Evolutionary conservation across 1,139 yeast genomes (phyloP).

Genomic region (Meyerozyma carpophila): DNA sequence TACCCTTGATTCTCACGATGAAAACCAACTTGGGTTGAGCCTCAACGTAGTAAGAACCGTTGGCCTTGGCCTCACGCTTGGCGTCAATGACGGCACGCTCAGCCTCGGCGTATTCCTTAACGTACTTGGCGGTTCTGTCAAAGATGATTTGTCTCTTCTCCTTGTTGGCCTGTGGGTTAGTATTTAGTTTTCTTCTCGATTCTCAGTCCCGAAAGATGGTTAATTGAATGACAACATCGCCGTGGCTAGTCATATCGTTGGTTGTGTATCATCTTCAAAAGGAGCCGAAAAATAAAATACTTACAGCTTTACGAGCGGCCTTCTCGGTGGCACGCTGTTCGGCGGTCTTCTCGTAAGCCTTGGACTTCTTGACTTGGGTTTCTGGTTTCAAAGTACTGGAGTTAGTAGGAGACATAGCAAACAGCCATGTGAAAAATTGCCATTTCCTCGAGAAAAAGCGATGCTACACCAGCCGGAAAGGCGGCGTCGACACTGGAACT

Average conservation of each 20-base stretch:
- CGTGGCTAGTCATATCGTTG: conserved; percentile 70
- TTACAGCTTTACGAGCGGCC: conserved; percentile 84
- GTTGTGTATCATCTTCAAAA: conserved; percentile 63
- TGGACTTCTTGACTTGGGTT: conserved; percentile 91
- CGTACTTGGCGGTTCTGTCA: conserved; percentile 98
- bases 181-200: conserved; percentile 15
- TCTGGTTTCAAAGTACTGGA: conserved; percentile 68
- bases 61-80: conserved; percentile 94
- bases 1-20: conserved; percentile 99
- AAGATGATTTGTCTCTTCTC: conserved; percentile 93
- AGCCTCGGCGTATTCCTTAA: conserved; percentile 92
- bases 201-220: conserved; percentile 99
- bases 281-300: conserved; percentile 30
- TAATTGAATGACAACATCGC: conserved; percentile 92
- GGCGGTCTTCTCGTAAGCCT: conserved; percentile 83
- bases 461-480: conserved; percentile 17
- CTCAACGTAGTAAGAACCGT: conserved; percentile 94
- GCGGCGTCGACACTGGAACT: conserved; percentile 30
- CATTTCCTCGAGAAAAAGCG: not conserved
- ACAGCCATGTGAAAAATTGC: not conserved
- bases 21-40: conserved; percentile 96
- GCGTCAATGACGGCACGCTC: conserved; percentile 90
- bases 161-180: conserved; percentile 66
- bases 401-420: conserved; percentile 29
- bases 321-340: conserved; percentile 86